phyloP scores from a whole-genome alignment of 768 basidiomycete species.

The Mycena capillaripes region DNA sequence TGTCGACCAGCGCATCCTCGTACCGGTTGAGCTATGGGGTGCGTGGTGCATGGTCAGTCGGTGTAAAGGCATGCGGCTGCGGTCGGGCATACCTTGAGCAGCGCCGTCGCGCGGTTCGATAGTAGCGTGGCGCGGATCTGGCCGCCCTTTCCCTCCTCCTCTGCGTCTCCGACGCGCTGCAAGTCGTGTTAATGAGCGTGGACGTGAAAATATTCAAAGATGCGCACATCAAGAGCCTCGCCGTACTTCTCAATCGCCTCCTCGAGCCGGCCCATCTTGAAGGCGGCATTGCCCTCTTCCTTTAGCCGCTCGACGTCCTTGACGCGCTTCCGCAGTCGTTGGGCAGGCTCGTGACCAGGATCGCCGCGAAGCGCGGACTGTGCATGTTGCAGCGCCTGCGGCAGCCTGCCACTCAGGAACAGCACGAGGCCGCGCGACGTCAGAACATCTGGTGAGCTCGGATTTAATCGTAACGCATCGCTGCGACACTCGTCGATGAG shows the following conservation, averaged over 20 bases:
- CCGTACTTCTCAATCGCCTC: constrained; percentile 80
- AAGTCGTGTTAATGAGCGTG: neutral
- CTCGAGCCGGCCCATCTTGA: constrained; percentile 70
- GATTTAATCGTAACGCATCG: constrained; percentile 79
- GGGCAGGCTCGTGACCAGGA: constrained; percentile 80
- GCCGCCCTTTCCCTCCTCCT: constrained; percentile 85
- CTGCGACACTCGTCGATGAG: constrained; percentile 51
- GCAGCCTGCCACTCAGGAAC: constrained; percentile 78
- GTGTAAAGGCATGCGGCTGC: neutral
- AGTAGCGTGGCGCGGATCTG: constrained; percentile 85
- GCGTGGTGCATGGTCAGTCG: constrained; percentile 20
- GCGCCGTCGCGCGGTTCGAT: constrained; percentile 87
- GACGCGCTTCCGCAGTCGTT: constrained; percentile 80
- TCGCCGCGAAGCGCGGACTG: constrained; percentile 82
- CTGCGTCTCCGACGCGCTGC: constrained; percentile 76
- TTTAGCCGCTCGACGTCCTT: constrained; percentile 87
- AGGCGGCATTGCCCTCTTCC: constrained; percentile 86
- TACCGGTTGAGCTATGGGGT: constrained; percentile 69
- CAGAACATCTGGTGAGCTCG: constrained; percentile 85
- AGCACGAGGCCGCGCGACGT: constrained; percentile 84
- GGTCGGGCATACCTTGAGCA: constrained; percentile 71
- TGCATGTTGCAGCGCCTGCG: constrained; percentile 80
- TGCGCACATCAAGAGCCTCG: constrained; percentile 76
- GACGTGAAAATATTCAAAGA: neutral
- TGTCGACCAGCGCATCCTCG: constrained; percentile 80